Evolutionary conservation across 257 asterid species (phyloP).

Genomic region (Haberlea rhodopensis): DNA sequence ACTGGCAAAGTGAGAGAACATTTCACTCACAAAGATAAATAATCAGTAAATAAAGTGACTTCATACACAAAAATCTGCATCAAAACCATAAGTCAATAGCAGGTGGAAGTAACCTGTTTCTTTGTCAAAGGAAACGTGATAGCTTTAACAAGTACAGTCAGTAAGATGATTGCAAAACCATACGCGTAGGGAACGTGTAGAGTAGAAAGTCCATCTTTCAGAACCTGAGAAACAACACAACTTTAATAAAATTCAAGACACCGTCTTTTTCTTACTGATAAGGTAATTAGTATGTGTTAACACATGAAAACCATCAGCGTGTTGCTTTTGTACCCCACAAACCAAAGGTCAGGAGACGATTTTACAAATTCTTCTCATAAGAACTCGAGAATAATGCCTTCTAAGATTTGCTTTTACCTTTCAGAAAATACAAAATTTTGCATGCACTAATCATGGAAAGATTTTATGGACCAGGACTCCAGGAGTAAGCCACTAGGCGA

Average conservation of each 20-base stretch:
- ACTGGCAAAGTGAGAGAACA: background rate
- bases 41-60: slow-evolving; percentile 8
- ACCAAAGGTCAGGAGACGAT: slow-evolving; percentile 2
- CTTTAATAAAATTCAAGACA: background rate
- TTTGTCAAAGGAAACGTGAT: slow-evolving; percentile 91
- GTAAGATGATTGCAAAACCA: slow-evolving; percentile 93
- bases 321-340: background rate
- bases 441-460: background rate
- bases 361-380: background rate
- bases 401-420: background rate
- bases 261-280: background rate
- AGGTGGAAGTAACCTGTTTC: slow-evolving; percentile 69
- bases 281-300: background rate
- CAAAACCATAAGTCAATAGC: slow-evolving; percentile 13
- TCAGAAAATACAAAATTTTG: background rate
- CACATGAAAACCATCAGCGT: slow-evolving; percentile 4
- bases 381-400: background rate
- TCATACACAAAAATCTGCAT: background rate
- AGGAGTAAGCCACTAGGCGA: slow-evolving; percentile 3
- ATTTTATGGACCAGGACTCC: slow-evolving; percentile 6
- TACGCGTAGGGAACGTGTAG: slow-evolving; percentile 88
- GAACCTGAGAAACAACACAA: slow-evolving; percentile 60
- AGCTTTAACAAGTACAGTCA: slow-evolving; percentile 85
- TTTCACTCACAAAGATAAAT: background rate
- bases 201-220: slow-evolving; percentile 86